phyloP scores from a whole-genome alignment of 352 stramenopile species.

The Globisporangium barbulae region DNA sequence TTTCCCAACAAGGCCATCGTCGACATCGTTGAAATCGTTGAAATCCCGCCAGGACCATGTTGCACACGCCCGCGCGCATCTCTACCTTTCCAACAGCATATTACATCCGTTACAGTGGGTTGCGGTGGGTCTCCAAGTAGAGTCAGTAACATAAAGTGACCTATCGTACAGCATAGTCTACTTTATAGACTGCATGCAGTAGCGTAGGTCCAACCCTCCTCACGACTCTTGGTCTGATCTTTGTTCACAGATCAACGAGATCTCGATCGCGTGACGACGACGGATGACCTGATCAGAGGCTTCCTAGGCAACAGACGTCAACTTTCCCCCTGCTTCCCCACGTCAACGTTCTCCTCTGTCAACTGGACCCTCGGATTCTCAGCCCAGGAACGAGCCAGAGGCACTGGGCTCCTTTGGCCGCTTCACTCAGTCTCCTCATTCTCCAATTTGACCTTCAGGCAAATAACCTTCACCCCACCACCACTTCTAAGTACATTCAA shows the following conservation, averaged over 20 bases:
- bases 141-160: not conserved
- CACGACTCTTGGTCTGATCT: not conserved
- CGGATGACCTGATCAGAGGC: not conserved
- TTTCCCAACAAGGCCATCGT: conserved; percentile 2
- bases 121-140: not conserved
- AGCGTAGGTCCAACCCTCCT: not conserved
- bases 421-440: not conserved
- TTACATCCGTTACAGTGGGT: not conserved
- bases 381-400: not conserved
- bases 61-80: not conserved
- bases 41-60: no score
- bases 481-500: not conserved
- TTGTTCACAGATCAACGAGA: not conserved
- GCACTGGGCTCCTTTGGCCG: not conserved
- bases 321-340: no score
- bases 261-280: not conserved
- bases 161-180: not conserved
- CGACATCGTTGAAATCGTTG: not conserved
- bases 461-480: not conserved
- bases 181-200: not conserved
- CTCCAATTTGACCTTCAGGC: conserved; percentile 3
- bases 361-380: conserved; percentile 6
- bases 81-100: not conserved
- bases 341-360: no score
- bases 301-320: not conserved